phyloP scores from a whole-genome alignment of 2,329 filamentous ascomycete genomes.

The Dactylellina sp. region DNA sequence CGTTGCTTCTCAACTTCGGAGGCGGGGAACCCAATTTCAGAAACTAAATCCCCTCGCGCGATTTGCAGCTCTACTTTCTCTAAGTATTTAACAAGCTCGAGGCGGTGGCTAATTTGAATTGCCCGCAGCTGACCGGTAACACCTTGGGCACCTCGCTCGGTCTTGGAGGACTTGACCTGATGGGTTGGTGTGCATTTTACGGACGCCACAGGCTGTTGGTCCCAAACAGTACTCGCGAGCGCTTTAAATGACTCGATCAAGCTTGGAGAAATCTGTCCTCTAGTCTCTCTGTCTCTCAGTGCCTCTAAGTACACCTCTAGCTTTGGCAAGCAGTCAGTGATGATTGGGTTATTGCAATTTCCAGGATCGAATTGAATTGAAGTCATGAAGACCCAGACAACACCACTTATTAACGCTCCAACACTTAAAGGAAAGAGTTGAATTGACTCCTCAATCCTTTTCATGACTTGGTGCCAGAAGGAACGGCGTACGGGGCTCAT shows the following conservation, averaged over 20 bases:
- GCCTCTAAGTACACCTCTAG: not conserved
- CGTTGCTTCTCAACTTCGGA: not conserved
- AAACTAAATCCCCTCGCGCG: conserved; percentile 6
- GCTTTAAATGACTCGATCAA: conserved; percentile 14
- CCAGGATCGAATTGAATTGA: conserved; percentile 23
- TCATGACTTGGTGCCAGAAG: conserved; percentile 31
- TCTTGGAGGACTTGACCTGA: not conserved
- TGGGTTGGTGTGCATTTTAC: not conserved
- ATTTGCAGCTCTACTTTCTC: not conserved
- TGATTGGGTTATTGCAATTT: conserved; percentile 30
- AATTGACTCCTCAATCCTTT: conserved; percentile 6
- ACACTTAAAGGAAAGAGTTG: conserved; percentile 25
- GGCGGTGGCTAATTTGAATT: conserved; percentile 7
- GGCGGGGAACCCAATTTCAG: conserved; percentile 6
- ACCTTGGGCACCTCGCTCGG: not conserved
- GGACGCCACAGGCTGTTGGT: not conserved
- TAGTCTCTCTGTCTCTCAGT: conserved; percentile 3
- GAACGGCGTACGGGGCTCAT: conserved; percentile 1
- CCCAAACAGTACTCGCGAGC: conserved; percentile 8
- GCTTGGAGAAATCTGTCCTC: conserved; percentile 10
- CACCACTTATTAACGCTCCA: conserved; percentile 19
- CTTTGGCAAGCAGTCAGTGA: conserved; percentile 23
- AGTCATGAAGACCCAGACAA: conserved; percentile 40
- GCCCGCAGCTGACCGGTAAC: conserved; percentile 1
- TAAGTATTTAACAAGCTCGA: conserved; percentile 12